Evolutionary conservation across 2,329 filamentous ascomycete species (phyloP).

Genomic region (Arthroderma sp.): DNA sequence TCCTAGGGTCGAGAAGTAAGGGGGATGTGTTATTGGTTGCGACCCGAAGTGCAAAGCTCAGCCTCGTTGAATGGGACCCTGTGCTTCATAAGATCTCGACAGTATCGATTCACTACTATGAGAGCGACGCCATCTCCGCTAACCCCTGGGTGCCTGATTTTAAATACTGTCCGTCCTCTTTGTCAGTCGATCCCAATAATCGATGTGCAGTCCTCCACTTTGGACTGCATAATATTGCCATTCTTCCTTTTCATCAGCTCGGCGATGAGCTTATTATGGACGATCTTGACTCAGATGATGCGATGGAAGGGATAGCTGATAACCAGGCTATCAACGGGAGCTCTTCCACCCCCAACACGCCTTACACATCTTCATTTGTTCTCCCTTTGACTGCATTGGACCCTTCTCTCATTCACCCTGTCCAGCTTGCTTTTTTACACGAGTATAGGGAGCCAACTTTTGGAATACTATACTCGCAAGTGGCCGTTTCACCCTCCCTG

Average conservation of each 20-base stretch:
- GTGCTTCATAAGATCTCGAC: constrained; percentile 67
- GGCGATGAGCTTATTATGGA: constrained; percentile 85
- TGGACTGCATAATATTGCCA: constrained; percentile 74
- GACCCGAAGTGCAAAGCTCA: constrained; percentile 83
- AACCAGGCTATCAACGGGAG: constrained; percentile 13
- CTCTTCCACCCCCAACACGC: constrained; percentile 38
- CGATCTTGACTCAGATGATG: constrained; percentile 74
- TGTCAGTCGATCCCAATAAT: constrained; percentile 81
- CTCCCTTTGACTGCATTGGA: constrained; percentile 81
- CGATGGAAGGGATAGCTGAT: constrained; percentile 37
- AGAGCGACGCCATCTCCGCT: constrained; percentile 75
- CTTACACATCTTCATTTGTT: constrained; percentile 85
- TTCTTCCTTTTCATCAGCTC: constrained; percentile 77
- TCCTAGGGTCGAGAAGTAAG: constrained; percentile 58
- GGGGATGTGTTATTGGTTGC: constrained; percentile 74
- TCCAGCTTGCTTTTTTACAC: constrained; percentile 85
- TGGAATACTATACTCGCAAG: constrained; percentile 73
- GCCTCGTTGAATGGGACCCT: constrained; percentile 86
- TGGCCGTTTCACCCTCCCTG: constrained; percentile 60
- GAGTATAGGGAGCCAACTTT: constrained; percentile 97
- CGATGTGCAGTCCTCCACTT: constrained; percentile 93
- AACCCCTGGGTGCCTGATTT: constrained; percentile 70
- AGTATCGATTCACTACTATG: constrained; percentile 94
- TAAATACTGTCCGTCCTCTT: constrained; percentile 62
- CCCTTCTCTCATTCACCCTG: constrained; percentile 70